Percentiles rank a stretch among this genome's conserved stretches.
phyloP scores from a whole-genome alignment of 2,329 filamentous ascomycete genomes.

The Penicillium sp. region DNA sequence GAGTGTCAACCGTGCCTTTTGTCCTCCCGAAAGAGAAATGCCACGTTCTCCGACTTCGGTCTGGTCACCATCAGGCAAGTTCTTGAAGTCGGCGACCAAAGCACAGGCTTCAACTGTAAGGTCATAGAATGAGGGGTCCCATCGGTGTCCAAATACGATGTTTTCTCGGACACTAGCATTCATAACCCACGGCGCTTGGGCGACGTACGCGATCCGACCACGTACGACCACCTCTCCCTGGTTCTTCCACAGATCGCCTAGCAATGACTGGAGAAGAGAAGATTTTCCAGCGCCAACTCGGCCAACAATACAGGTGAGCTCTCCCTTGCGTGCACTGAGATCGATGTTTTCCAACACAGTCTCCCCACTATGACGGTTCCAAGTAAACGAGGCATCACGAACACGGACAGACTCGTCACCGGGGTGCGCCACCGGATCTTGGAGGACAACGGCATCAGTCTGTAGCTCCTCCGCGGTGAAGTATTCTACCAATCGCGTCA shows the following conservation, averaged over 20 bases:
- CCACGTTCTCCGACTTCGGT: slow-evolving; percentile 96
- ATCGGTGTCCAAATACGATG: slow-evolving; percentile 92
- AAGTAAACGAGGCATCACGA: slow-evolving; percentile 84
- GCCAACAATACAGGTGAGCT: slow-evolving; percentile 88
- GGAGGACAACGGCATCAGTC: slow-evolving; percentile 70
- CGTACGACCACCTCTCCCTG: slow-evolving; percentile 79
- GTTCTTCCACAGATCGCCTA: slow-evolving; percentile 89
- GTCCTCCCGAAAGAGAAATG: slow-evolving; percentile 91
- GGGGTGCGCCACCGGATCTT: slow-evolving; percentile 67
- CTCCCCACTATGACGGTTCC: slow-evolving; percentile 75
- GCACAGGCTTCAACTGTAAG: slow-evolving; percentile 90
- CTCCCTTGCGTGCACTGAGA: slow-evolving; percentile 86
- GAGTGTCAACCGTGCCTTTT: slow-evolving; percentile 89
- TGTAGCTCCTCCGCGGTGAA: slow-evolving; percentile 89
- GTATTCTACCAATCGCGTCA: slow-evolving; percentile 79
- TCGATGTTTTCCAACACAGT: slow-evolving; percentile 78
- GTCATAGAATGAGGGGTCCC: slow-evolving; percentile 91
- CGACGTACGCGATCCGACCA: slow-evolving; percentile 84
- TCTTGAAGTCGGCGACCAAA: slow-evolving; percentile 83
- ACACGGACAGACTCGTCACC: slow-evolving; percentile 87
- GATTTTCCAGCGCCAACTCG: slow-evolving; percentile 95
- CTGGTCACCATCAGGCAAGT: slow-evolving; percentile 91
- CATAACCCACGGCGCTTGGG: slow-evolving; percentile 94
- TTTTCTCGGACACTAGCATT: slow-evolving; percentile 97
- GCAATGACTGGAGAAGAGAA: slow-evolving; percentile 80